Evolutionary conservation across 2,329 filamentous ascomycete species (phyloP), one percentile per base, ranked within the genome.

Genomic region (Alternaria panax): DNA sequence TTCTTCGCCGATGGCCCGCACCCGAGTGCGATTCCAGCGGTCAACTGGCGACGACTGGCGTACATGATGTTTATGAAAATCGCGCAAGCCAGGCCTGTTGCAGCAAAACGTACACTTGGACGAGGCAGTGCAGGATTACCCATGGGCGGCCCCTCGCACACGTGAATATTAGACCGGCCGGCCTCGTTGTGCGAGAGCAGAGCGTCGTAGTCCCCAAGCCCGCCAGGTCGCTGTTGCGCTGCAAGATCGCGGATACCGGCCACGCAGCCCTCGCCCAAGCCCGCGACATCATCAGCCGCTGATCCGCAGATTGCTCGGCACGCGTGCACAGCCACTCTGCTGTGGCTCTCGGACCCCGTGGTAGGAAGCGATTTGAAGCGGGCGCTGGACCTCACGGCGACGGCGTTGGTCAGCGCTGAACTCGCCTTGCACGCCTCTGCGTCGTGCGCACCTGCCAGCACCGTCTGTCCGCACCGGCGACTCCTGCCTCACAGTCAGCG

Each of bases 401-500:
- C 58, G 32, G 50, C 56, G 55, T 64, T 61, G 63, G 60, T 65
- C 43, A 62, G 62, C 64, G 46, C 51, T 38, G 45, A 41, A 18
- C 25, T 20, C 56, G 14, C 28, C 46, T 38, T n/a, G n/a, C 48
- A 32, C 7, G 7, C 36, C 22, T 45, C 20, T 20, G 36, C 30
- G 32, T 18, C n/a, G 45, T 45, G 38, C 51, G 54, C 53, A 40
- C 46, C 47, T 52, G 50, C 59, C 27, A n/a, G 22, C 28, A 40
- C 38, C 38, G 52, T 40, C 22, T 38, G 16, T 24, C 36, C 34
- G 34, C 60, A n/a, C 57, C 41, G 54, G 41, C 50, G 41, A 52
- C 50, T 12, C 30, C 25, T 24, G 41, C 16, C 11, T 14, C 38
- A 38, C 54, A 45, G 59, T 63, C 72, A 76, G 67, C 68, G 70